Conservation (phyloP, 2,329 filamentous ascomycete species). For the Calonectria ilicicola region DNA sequence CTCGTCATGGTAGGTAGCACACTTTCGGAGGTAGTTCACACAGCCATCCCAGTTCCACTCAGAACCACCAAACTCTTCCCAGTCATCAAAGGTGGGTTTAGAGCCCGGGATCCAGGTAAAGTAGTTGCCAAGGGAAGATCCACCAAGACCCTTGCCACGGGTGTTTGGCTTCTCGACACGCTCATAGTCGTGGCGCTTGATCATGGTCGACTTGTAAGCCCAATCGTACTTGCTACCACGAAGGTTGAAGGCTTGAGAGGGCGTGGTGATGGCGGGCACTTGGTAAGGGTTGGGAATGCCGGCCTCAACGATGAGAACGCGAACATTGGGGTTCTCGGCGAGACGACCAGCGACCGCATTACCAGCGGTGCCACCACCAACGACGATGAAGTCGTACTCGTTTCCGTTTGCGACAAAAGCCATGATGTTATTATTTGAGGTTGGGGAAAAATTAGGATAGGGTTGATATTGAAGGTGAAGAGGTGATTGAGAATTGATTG, state of each 20-base stretch:
- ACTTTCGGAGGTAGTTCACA: constrained; percentile 65
- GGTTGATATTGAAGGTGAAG: background rate
- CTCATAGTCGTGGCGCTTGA: constrained; percentile 69
- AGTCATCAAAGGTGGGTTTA: constrained; percentile 71
- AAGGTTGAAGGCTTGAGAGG: constrained; percentile 63
- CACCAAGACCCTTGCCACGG: constrained; percentile 69
- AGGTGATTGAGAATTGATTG: background rate
- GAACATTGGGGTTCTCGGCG: constrained; percentile 51
- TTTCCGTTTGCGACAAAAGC: constrained; percentile 9
- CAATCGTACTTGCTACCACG: constrained; percentile 69
- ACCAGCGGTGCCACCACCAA: constrained; percentile 47
- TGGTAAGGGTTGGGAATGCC: constrained; percentile 61
- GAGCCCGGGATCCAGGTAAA: constrained; percentile 73
- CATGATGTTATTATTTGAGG: background rate
- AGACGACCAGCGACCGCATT: constrained; percentile 50
- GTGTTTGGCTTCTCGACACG: constrained; percentile 75
- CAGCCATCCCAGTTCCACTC: constrained; percentile 66
- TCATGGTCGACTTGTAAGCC: constrained; percentile 71
- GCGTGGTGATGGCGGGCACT: constrained; percentile 64
- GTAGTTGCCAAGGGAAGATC: constrained; percentile 70
- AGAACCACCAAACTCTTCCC: constrained; percentile 78
- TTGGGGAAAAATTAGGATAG: background rate
- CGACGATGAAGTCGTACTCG: constrained; percentile 25
- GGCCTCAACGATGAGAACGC: constrained; percentile 60
- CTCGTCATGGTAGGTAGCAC: constrained; percentile 68